phyloP scores from a whole-genome alignment of 495 filamentous ascomycete species.

The Astrocystis sublimbata region DNA sequence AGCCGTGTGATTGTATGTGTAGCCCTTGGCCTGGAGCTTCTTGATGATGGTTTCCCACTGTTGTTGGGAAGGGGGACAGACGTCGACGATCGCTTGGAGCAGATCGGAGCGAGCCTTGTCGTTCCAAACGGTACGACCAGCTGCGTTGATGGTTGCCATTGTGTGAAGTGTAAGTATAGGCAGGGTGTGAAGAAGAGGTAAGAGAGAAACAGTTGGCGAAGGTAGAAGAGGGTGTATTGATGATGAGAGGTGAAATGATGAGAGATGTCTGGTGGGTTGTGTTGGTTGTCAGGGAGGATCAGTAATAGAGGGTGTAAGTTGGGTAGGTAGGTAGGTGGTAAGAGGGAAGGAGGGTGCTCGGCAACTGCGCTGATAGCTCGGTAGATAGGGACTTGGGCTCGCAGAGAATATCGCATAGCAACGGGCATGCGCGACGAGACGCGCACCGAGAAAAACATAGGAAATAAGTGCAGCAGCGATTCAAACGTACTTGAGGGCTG shows the following conservation, averaged over 20 bases:
- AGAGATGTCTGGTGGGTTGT: not conserved
- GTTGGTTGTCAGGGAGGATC: not conserved
- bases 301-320: not conserved
- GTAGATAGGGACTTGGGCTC: no score
- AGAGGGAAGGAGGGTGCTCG: not conserved
- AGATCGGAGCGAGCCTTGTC: conserved; percentile 35
- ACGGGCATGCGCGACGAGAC: no score
- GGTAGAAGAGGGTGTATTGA: not conserved
- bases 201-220: not conserved
- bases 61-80: conserved; percentile 13
- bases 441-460: no score
- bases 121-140: conserved; percentile 31
- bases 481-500: conserved; percentile 34
- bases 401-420: no score
- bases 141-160: conserved; percentile 25
- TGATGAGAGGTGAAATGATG: not conserved
- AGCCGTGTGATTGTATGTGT: conserved; percentile 30
- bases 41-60: conserved; percentile 30
- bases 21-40: conserved; percentile 23
- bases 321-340: no score
- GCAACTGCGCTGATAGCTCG: not conserved
- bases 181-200: not conserved
- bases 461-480: not conserved
- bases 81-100: conserved; percentile 31
- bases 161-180: not conserved